Percentiles rank a stretch among this genome's conserved stretches.
Conservation (phyloP, 1,284 basidiomycete species). For the Microbotryomycetes sp. region DNA sequence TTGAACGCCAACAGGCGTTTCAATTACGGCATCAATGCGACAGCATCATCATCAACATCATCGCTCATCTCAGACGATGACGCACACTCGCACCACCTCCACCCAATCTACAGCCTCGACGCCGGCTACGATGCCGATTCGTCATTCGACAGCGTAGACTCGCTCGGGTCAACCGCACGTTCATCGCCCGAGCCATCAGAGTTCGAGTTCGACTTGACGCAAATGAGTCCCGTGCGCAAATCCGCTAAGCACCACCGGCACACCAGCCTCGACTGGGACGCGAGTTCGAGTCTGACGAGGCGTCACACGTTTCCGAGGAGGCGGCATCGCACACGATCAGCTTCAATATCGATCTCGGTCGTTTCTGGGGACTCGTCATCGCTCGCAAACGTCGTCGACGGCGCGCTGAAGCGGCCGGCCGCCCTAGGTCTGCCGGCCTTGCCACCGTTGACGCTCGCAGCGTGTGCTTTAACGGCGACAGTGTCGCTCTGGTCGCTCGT, state of each 20-base stretch:
- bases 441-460: neutral
- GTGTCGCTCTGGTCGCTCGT: neutral
- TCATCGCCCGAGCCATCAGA: constrained; percentile 25
- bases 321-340: neutral
- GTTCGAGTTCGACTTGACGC: constrained; percentile 11
- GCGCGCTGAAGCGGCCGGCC: neutral
- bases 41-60: neutral
- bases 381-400: neutral
- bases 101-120: neutral
- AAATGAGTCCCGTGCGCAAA: neutral
- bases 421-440: neutral
- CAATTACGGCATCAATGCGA: neutral
- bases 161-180: neutral
- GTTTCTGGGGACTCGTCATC: neutral
- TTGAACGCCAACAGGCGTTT: neutral
- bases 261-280: neutral
- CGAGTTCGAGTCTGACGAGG: neutral
- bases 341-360: constrained; percentile 3
- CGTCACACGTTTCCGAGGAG: constrained; percentile 20
- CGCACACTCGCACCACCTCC: neutral
- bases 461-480: neutral
- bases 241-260: neutral
- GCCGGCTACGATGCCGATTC: constrained; percentile 7
- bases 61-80: neutral
- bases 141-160: constrained; percentile 4